These are phyloP conservation scores for Cadophora luteo-olivacea DNA, from an alignment of 2,329 filamentous ascomycete species.

Conservation along the genomic window DNA sequence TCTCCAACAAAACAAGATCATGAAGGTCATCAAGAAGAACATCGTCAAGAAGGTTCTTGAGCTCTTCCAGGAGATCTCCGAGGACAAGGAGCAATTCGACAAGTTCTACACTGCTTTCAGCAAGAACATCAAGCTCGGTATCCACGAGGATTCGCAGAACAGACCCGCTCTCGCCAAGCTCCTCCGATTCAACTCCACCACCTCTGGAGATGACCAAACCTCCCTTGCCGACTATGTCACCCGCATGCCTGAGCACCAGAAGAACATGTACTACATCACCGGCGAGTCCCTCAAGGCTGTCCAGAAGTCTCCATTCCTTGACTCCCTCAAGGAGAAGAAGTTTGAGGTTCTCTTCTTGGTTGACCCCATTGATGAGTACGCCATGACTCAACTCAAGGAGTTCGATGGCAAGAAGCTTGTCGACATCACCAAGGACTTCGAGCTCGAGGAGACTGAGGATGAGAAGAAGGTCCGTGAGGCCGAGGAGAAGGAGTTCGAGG, in stretches of 20 bases:
- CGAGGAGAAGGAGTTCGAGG: slow-evolving; percentile 98
- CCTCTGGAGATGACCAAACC: slow-evolving; percentile 94
- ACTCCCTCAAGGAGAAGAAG: slow-evolving; percentile 97
- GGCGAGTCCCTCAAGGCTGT: slow-evolving; percentile 99
- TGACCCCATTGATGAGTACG: slow-evolving; percentile 77
- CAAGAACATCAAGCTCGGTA: slow-evolving; percentile 99
- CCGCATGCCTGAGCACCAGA: slow-evolving; percentile 99
- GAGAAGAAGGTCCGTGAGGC: slow-evolving; percentile 96
- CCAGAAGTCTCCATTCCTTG: slow-evolving; percentile 97
- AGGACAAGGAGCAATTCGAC: slow-evolving; percentile 99
- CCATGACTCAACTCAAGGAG: slow-evolving; percentile 72
- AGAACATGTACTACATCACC: slow-evolving; percentile 99
- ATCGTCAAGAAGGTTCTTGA: slow-evolving; percentile 99
- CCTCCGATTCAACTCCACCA: slow-evolving; percentile 98
- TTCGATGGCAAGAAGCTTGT: slow-evolving; percentile 99
- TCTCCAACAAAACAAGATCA: slow-evolving; percentile 99
- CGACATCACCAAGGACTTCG: slow-evolving; percentile 99
- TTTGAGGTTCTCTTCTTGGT: slow-evolving; percentile 99
- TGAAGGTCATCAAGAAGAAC: slow-evolving; percentile 99
- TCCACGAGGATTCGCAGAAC: slow-evolving; percentile 99
- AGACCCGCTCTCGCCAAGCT: slow-evolving; percentile 92
- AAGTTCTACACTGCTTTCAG: slow-evolving; percentile 99
- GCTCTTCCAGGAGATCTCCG: slow-evolving; percentile 98
- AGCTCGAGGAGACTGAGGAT: slow-evolving; percentile 99
- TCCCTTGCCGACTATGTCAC: slow-evolving; percentile 98